A percentile compares a stretch with the other conserved stretches of the same genome.
Conservation (phyloP, 148 eudicot genomes). For the Euryodendron excelsum region DNA sequence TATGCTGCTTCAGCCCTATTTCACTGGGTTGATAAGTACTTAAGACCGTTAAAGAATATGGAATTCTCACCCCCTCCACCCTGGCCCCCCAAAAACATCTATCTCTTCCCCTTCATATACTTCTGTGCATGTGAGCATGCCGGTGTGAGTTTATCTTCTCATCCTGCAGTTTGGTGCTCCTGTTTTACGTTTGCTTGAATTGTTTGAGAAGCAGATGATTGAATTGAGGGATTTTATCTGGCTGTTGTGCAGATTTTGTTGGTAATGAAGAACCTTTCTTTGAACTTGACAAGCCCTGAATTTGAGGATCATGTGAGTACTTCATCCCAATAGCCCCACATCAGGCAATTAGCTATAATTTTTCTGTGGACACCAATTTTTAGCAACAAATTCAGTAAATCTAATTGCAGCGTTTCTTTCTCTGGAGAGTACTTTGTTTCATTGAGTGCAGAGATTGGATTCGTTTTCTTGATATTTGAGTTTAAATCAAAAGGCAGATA, state of each 20-base stretch:
- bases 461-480: background rate
- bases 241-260: conserved; percentile 47
- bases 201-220: background rate
- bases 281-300: conserved; percentile 72
- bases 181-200: background rate
- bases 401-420: background rate
- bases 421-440: background rate
- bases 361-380: too few species aligned
- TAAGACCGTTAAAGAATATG: too few species aligned
- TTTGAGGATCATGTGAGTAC: conserved; percentile 76
- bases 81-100: too few species aligned
- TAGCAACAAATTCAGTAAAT: too few species aligned
- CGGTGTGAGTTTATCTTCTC: too few species aligned
- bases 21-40: too few species aligned
- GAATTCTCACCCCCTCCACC: too few species aligned
- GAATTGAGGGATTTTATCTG: background rate
- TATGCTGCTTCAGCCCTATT: too few species aligned
- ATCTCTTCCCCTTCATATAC: too few species aligned
- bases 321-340: background rate
- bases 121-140: too few species aligned
- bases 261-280: conserved; percentile 72
- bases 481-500: background rate
- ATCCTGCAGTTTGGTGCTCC: too few species aligned
- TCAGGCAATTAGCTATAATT: too few species aligned
- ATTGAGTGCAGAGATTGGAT: background rate